Conservation (phyloP, 2,329 filamentous ascomycete genomes). For the Lecanosticta acicola region DNA sequence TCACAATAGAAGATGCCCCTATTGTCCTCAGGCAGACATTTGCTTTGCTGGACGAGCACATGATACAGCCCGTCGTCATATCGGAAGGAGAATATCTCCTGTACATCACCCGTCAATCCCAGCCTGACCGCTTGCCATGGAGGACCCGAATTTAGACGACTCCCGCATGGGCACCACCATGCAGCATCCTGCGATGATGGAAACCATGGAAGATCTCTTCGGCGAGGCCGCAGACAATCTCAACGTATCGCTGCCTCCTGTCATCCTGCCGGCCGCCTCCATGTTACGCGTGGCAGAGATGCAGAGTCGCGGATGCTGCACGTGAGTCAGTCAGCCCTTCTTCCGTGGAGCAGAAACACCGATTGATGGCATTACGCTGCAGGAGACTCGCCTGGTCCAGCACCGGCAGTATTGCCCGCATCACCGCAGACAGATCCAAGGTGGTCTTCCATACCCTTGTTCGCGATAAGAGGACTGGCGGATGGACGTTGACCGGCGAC, state of each 20-base stretch:
- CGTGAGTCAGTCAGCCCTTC: constrained; percentile 52
- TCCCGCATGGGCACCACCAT: constrained; percentile 9
- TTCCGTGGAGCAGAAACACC: background rate
- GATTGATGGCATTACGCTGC: constrained; percentile 7
- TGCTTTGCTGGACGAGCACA: too few species aligned
- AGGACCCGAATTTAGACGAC: background rate
- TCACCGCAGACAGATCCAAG: constrained; percentile 64
- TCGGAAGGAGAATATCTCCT: too few species aligned
- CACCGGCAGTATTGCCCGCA: constrained; percentile 75
- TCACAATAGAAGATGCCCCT: too few species aligned
- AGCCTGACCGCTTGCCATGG: background rate
- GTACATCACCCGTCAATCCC: too few species aligned
- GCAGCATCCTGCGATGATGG: constrained; percentile 22
- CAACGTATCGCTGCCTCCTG: constrained; percentile 48
- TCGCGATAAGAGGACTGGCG: constrained; percentile 61
- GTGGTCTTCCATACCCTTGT: constrained; percentile 69
- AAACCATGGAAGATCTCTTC: constrained; percentile 62
- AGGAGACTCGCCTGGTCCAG: constrained; percentile 86
- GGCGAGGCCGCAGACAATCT: constrained; percentile 55
- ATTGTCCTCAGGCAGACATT: too few species aligned
- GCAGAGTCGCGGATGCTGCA: constrained; percentile 68
- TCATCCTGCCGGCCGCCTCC: constrained; percentile 54
- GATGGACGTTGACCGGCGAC: constrained; percentile 72
- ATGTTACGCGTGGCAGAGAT: constrained; percentile 71
- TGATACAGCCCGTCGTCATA: too few species aligned